Evolutionary conservation across 2,329 filamentous ascomycete species (phyloP).

Genomic region (Hypoxylon sp.): DNA sequence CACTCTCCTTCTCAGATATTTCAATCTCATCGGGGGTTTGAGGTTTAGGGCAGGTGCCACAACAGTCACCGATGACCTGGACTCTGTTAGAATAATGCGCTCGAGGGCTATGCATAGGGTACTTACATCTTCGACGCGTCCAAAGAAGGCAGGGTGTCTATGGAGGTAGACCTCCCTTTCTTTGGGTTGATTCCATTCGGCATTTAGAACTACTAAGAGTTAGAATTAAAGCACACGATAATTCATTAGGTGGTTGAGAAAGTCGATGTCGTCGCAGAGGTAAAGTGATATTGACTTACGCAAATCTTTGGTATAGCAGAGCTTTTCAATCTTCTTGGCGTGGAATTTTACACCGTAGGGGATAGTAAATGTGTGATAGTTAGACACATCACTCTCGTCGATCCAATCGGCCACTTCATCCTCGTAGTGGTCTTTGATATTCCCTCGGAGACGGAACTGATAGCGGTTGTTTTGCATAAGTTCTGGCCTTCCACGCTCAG

Average conservation of each 20-base stretch:
- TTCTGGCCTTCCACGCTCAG: slow-evolving; percentile 78
- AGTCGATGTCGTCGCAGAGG: too few relatives aligned
- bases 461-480: slow-evolving; percentile 54
- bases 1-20: slow-evolving; percentile 73
- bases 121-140: slow-evolving; percentile 68
- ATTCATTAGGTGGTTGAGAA: too few relatives aligned
- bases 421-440: slow-evolving; percentile 79
- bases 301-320: slow-evolving; percentile 82
- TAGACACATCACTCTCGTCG: slow-evolving; percentile 76
- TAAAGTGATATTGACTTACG: too few relatives aligned
- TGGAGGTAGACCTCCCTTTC: slow-evolving; percentile 81
- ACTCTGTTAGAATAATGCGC: not conserved
- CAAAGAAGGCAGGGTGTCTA: slow-evolving; percentile 87
- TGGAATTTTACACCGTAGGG: slow-evolving; percentile 70
- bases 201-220: slow-evolving; percentile 75
- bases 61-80: slow-evolving; percentile 78
- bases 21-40: slow-evolving; percentile 76
- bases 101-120: not conserved
- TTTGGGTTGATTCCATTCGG: slow-evolving; percentile 83
- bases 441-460: slow-evolving; percentile 62
- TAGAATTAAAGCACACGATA: too few relatives aligned
- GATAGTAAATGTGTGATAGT: slow-evolving; percentile 80
- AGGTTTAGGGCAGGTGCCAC: slow-evolving; percentile 77
- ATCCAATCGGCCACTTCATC: slow-evolving; percentile 88
- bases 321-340: slow-evolving; percentile 79